Evolutionary conservation across 202 grass and related monocot species (phyloP), one percentile per base, ranked within the genome.

Genomic region (Schoenoplectus triqueter): DNA sequence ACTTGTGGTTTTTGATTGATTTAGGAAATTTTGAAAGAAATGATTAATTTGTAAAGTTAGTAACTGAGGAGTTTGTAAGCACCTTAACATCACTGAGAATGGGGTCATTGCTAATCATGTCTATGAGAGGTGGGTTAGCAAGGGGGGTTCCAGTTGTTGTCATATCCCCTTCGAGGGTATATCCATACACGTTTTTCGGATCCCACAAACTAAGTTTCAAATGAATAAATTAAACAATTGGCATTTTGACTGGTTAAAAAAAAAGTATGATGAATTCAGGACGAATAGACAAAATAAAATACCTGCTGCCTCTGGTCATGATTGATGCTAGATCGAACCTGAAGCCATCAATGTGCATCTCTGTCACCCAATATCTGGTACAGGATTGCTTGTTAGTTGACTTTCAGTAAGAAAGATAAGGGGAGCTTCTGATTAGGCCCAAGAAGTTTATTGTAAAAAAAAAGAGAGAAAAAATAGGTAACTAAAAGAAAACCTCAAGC

Each of bases 321-420:
- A 98, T 98, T 62, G 95, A 95, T 75, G 95, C 95, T 31, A 98
- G 90, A 89, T 98, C 95, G 75, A 98, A 98, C 57, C 93, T 89
- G 89, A 95, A 98, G 78, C 95, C 95, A 91, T 98, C 95, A 89
- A 95, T 88, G 88, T 98, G 95, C 93, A 98, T 98, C 90, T 98
- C 93, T 41, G 47, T 95, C 46, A 93, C 93, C 95, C 95, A 98
- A 82, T 98, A 98, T 87, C 95, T 98, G 84, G 76, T 90, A 68
- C 74, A 80, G 41, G 22, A 14, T 41, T 87, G 21, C 42, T 71
- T 50, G 46, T 73, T 73, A 10, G 81, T 83, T 78, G 64, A 60
- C 82, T 87, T 70, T 18, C 71, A 85, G 82, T 46, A 7, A 80
- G 2, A 80, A 46, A 79, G 15, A 42, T 47, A 49, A 1, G 0